phyloP scores from a whole-genome alignment of 2,329 filamentous ascomycete genomes.

The Thermochaetoides dissita region DNA sequence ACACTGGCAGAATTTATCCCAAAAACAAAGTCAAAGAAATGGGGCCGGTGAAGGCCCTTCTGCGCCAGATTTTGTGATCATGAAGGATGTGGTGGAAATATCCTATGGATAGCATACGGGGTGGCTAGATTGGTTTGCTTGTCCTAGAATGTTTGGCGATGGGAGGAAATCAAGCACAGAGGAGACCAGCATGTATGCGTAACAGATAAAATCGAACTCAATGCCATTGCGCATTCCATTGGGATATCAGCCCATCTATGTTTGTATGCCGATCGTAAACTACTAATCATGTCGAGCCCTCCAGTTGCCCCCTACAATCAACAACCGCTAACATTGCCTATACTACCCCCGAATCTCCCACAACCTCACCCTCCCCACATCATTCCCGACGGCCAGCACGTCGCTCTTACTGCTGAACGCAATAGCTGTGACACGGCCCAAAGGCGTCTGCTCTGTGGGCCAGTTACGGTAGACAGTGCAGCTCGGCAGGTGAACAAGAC shows the following conservation, averaged over 20 bases:
- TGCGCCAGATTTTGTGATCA: constrained; percentile 20
- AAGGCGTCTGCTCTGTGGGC: constrained; percentile 79
- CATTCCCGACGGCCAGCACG: constrained; percentile 74
- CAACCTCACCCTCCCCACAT: constrained; percentile 71
- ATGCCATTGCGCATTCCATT: not conserved
- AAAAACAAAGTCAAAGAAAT: constrained; percentile 27
- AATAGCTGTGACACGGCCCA: constrained; percentile 68
- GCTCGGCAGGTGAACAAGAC: constrained; percentile 76
- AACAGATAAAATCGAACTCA: not conserved
- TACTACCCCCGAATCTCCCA: constrained; percentile 67
- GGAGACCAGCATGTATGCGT: not conserved
- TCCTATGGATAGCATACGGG: not conserved
- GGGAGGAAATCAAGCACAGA: not conserved
- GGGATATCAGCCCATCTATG: not conserved
- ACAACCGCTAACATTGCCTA: not conserved
- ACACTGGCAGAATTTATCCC: constrained; percentile 28
- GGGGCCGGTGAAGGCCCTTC: constrained; percentile 25
- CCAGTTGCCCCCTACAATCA: not conserved
- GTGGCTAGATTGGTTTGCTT: not conserved
- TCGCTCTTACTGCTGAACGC: constrained; percentile 53
- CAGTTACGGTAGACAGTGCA: constrained; percentile 95
- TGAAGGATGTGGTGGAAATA: not conserved
- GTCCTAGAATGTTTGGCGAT: not conserved
- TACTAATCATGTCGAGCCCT: not conserved
- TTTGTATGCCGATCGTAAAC: not conserved